phyloP scores from a whole-genome alignment of 768 basidiomycete species.

The Hygrophoropsis aurantiaca region DNA sequence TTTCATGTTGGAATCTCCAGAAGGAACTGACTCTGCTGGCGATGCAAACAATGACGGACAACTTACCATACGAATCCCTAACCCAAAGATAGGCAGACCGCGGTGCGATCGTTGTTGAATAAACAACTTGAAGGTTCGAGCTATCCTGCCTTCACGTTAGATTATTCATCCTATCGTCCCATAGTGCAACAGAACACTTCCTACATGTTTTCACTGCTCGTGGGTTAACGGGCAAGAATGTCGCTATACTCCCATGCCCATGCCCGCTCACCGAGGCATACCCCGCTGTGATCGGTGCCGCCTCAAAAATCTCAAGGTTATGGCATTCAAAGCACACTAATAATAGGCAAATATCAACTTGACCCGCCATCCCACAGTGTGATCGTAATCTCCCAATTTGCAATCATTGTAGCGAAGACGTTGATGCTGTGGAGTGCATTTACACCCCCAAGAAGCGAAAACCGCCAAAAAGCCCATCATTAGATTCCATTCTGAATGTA shows the following conservation, averaged over 20 bases:
- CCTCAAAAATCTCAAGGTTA: constrained; percentile 66
- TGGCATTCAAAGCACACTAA: constrained; percentile 12
- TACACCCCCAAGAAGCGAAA: constrained; percentile 76
- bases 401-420: constrained; percentile 58
- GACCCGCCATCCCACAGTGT: constrained; percentile 50
- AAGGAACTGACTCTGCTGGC: constrained; percentile 38
- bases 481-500: too few species aligned
- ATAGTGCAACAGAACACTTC: constrained; percentile 70
- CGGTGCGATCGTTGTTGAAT: constrained; percentile 72
- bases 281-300: constrained; percentile 75
- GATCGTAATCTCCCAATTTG: constrained; percentile 72
- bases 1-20: constrained; percentile 35
- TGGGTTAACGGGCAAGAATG: constrained; percentile 66
- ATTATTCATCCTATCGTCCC: constrained; percentile 13
- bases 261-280: constrained; percentile 73
- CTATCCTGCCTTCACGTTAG: constrained; percentile 1
- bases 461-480: too few species aligned
- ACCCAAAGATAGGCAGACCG: constrained; percentile 70
- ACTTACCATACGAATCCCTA: constrained; percentile 66
- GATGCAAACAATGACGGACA: constrained; percentile 49
- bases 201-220: constrained; percentile 70
- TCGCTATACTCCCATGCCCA: constrained; percentile 71
- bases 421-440: constrained; percentile 56
- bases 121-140: constrained; percentile 64
- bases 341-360: too few species aligned